Evolutionary conservation across 768 basidiomycete genomes (phyloP), one percentile per base, ranked within the genome.

Genomic region (Omphalotus guepiniiformis): DNA sequence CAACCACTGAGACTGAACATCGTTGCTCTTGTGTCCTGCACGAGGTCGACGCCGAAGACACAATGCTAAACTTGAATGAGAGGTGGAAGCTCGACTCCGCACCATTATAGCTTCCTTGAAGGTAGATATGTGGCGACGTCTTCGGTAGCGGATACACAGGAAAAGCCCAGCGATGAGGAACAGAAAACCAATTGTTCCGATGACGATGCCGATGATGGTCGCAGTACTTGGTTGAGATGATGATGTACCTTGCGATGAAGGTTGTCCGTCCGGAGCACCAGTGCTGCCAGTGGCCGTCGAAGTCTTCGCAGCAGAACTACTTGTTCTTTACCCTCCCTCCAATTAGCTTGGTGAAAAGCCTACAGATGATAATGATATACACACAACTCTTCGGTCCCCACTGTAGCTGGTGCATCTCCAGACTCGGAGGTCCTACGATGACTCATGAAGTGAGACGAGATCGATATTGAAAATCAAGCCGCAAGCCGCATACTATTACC

Each of bases 61-160:
- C n/a, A n/a, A n/a, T n/a, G n/a, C n/a, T n/a, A n/a, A n/a, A n/a
- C n/a, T n/a, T n/a, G n/a, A n/a, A n/a, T n/a, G n/a, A n/a, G n/a
- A n/a, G n/a, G n/a, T n/a, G n/a, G 37, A n/a, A 9, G 5, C 22
- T 13, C 22, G 37, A 19, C 9, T 19, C 9, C 46, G 37, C 13
- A 16, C 26, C 25, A 39, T 47, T 29, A 18, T 39, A 13, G 22
- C 30, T 22, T 22, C 27, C n/a, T 12, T 6, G 21, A 47, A 39
- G 13, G 38, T 4, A 13, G 18, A 12, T 7, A 28, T 47, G 2
- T 25, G 35, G 15, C 46, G 46, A 26, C 46, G 46, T 15, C 34
- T 38, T 15, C 46, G 46, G 23, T 47, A 47, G 21, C 46, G 46
- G 15, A 39, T 15, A 32, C 8, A 47, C 9, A 47, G 38, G 16